phyloP scores from a whole-genome alignment of 441 rosid genomes.

The Cnidoscolus chayamansa region DNA sequence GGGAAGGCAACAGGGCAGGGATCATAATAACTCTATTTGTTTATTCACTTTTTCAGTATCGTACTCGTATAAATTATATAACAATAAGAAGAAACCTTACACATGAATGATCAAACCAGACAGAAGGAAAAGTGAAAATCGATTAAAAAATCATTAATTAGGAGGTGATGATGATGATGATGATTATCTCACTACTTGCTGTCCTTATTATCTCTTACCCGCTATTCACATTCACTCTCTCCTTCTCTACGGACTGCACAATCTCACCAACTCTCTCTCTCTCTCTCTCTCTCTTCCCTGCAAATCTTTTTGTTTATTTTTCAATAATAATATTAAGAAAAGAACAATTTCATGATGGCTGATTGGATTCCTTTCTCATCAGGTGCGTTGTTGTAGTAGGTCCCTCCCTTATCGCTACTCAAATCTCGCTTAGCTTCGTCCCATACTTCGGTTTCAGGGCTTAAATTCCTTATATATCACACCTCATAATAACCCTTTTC shows the following conservation, averaged over 20 bases:
- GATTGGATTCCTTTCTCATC: neutral
- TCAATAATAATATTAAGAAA: too few species aligned
- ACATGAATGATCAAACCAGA: too few species aligned
- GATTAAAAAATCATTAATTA: too few species aligned
- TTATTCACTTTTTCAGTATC: too few species aligned
- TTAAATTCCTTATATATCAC: constrained; percentile 27
- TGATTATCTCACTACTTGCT: neutral
- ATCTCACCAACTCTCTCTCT: neutral
- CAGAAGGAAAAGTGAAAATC: too few species aligned
- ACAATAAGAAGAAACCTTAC: too few species aligned
- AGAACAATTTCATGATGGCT: neutral
- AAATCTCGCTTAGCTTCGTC: constrained; percentile 8
- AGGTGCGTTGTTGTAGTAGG: constrained; percentile 19
- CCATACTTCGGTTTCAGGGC: constrained; percentile 41
- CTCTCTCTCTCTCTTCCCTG: too few species aligned
- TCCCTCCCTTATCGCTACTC: constrained; percentile 7
- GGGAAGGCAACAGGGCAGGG: too few species aligned
- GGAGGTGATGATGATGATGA: constrained; percentile 4
- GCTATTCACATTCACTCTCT: neutral
- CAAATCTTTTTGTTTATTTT: neutral
- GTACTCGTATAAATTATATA: too few species aligned
- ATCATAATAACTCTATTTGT: too few species aligned
- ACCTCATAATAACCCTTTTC: constrained; percentile 15
- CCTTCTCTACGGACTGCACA: neutral
- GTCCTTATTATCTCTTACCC: neutral